phyloP scores from a whole-genome alignment of 169 alveolate genomes.

The Plasmodium ovale region DNA sequence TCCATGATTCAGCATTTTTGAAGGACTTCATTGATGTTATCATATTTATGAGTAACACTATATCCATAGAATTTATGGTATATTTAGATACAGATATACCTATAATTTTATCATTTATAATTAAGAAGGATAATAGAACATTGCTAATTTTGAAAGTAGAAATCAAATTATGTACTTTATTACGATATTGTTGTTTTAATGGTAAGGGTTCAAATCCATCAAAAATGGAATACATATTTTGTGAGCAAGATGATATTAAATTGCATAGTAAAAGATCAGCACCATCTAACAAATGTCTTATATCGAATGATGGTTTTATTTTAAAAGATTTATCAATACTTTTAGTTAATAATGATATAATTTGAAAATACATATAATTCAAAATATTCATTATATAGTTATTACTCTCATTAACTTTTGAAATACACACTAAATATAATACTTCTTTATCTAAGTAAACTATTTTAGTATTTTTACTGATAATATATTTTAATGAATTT shows the following conservation, averaged over 20 bases:
- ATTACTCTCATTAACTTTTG: conserved; percentile 80
- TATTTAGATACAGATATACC: conserved; percentile 79
- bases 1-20: conserved; percentile 92
- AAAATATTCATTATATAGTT: conserved; percentile 78
- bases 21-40: conserved; percentile 89
- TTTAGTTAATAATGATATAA: conserved; percentile 86
- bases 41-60: conserved; percentile 88
- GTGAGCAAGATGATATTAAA: conserved; percentile 68
- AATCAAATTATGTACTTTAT: conserved; percentile 75
- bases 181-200: conserved; percentile 78
- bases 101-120: conserved; percentile 82
- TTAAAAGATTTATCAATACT: conserved; percentile 85
- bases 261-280: conserved; percentile 76
- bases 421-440: conserved; percentile 83
- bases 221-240: conserved; percentile 74
- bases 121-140: conserved; percentile 80
- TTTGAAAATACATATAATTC: conserved; percentile 83
- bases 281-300: conserved; percentile 83
- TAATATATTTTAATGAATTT: conserved; percentile 77
- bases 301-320: conserved; percentile 81
- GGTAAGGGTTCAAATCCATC: conserved; percentile 86
- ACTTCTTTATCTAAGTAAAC: conserved; percentile 87
- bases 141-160: conserved; percentile 77
- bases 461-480: conserved; percentile 80
- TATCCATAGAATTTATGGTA: conserved; percentile 83